phyloP scores from a whole-genome alignment of 257 asterid genomes.

The Solanum pennellii region DNA sequence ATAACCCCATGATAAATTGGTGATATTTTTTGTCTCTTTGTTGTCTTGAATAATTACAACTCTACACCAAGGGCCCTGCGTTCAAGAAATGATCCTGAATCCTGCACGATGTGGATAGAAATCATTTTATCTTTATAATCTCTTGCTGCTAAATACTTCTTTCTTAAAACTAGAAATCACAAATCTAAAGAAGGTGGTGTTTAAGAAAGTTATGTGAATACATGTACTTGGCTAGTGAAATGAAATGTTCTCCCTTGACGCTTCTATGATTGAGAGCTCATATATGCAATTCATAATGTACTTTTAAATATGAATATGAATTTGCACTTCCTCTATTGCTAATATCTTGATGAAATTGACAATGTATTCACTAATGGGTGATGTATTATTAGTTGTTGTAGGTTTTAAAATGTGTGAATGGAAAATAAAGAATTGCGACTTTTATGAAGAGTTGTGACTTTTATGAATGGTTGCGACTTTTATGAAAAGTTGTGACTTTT shows the following conservation, averaged over 20 bases:
- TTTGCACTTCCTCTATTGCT: not conserved
- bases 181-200: not conserved
- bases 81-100: slow-evolving; percentile 76
- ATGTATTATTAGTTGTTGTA: not conserved
- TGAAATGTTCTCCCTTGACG: not conserved
- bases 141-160: not conserved
- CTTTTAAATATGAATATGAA: not conserved
- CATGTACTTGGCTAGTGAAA: not conserved
- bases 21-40: slow-evolving; percentile 9
- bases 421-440: too few species aligned
- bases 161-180: not conserved
- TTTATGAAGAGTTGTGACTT: too few species aligned
- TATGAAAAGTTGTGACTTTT: too few species aligned
- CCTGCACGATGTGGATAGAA: slow-evolving; percentile 20
- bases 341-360: not conserved
- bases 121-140: not conserved
- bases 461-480: too few species aligned
- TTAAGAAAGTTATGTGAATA: not conserved
- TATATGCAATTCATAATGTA: not conserved
- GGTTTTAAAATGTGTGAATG: too few species aligned
- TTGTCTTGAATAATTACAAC: slow-evolving; percentile 29
- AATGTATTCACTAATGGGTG: not conserved
- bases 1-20: slow-evolving; percentile 52
- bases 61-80: slow-evolving; percentile 39
- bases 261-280: not conserved